Percentiles rank a stretch among this genome's conserved stretches.
These are phyloP conservation scores for Tulasnella sp. DNA, from an alignment of 768 basidiomycete species.

Conservation along the genomic window DNA sequence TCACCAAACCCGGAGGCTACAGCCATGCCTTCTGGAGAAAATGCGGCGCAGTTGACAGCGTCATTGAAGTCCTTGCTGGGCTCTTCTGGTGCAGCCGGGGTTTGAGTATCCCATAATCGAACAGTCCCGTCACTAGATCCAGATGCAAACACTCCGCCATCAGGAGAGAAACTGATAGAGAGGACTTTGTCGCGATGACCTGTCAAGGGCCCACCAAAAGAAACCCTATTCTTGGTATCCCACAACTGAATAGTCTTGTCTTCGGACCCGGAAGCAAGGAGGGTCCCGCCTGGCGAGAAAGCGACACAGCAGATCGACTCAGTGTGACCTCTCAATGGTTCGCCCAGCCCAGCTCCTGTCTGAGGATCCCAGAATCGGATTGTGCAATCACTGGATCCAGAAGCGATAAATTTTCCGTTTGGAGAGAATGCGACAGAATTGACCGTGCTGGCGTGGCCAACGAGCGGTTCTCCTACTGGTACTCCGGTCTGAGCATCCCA, in stretches of 20 bases:
- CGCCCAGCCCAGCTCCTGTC: neutral
- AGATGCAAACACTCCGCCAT: slow-evolving; percentile 7
- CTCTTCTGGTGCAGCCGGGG: neutral
- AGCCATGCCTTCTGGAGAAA: slow-evolving; percentile 9
- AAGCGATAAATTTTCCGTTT: neutral
- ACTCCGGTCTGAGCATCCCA: neutral
- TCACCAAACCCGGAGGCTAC: neutral
- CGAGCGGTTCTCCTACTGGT: neutral
- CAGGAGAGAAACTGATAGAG: slow-evolving; percentile 13
- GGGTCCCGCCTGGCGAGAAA: slow-evolving; percentile 6
- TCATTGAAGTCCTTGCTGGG: neutral
- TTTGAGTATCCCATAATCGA: slow-evolving; percentile 13
- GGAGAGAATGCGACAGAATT: slow-evolving; percentile 16
- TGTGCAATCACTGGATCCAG: slow-evolving; percentile 2
- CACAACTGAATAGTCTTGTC: neutral
- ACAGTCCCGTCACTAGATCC: slow-evolving; percentile 10
- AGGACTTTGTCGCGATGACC: slow-evolving; percentile 3
- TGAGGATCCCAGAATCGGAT: slow-evolving; percentile 2
- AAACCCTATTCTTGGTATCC: slow-evolving; percentile 2
- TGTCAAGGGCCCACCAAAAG: neutral
- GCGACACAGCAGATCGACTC: neutral
- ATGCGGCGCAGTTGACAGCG: neutral
- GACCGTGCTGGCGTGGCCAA: neutral
- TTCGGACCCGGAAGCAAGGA: neutral
- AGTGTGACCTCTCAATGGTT: neutral